phyloP scores from a whole-genome alignment of 2,329 filamentous ascomycete genomes.

The Fusarium haematococcum region DNA sequence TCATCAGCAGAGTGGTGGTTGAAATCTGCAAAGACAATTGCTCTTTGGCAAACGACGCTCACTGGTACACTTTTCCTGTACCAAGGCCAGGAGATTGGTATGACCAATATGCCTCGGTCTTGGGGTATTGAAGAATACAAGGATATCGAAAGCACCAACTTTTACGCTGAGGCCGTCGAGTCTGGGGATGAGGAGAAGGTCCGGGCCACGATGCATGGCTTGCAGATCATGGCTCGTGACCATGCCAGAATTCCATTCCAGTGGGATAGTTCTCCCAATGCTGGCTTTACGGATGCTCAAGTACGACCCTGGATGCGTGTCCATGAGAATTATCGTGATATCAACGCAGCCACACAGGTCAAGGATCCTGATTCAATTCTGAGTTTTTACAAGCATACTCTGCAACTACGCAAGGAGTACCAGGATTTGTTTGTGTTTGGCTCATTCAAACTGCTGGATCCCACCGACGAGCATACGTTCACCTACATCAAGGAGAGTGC shows the following conservation, averaged over 20 bases:
- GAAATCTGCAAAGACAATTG: conserved; percentile 64
- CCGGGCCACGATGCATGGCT: conserved; percentile 60
- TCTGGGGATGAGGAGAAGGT: conserved; percentile 52
- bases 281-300: conserved; percentile 66
- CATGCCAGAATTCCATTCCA: conserved; percentile 75
- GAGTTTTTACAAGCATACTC: conserved; percentile 68
- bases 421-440: conserved; percentile 72
- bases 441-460: conserved; percentile 65
- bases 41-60: conserved; percentile 60
- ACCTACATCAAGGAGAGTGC: conserved; percentile 61
- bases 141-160: conserved; percentile 65
- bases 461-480: conserved; percentile 66
- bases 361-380: conserved; percentile 62
- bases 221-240: conserved; percentile 71
- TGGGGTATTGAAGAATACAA: conserved; percentile 67
- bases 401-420: conserved; percentile 65
- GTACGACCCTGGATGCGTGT: conserved; percentile 75
- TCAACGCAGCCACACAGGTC: conserved; percentile 67
- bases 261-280: conserved; percentile 69
- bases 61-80: conserved; percentile 69
- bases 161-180: conserved; percentile 59
- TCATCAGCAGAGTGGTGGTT: conserved; percentile 57
- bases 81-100: conserved; percentile 72
- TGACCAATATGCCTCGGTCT: conserved; percentile 64
- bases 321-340: conserved; percentile 66